phyloP scores from a whole-genome alignment of 2,329 filamentous ascomycete genomes.

The Chaetomium globosum region DNA sequence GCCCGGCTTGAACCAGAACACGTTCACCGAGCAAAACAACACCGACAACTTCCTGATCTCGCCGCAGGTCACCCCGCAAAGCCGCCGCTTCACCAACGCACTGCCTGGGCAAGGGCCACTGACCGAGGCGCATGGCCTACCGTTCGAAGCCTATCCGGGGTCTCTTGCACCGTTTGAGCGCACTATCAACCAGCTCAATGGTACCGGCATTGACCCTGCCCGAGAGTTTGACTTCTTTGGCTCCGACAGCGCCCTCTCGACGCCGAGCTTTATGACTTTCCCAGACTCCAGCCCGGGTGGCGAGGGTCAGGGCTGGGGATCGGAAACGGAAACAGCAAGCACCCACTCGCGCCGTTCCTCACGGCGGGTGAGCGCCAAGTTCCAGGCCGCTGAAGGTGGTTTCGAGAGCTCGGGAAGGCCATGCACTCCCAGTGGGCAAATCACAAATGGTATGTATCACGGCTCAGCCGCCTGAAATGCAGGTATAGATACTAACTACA shows the following conservation, averaged over 20 bases:
- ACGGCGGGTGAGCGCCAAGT: conserved; percentile 61
- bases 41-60: conserved; percentile 62
- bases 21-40: conserved; percentile 36
- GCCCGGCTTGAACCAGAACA: conserved; percentile 62
- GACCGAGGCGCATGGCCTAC: conserved; percentile 44
- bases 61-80: conserved; percentile 58
- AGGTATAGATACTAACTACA: conserved; percentile 32
- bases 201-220: conserved; percentile 46
- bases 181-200: conserved; percentile 48
- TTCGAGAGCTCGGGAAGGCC: conserved; percentile 54
- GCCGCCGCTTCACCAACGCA: conserved; percentile 55
- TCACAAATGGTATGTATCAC: conserved; percentile 58
- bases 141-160: conserved; percentile 52
- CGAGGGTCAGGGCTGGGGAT: conserved; percentile 52
- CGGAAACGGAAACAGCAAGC: conserved; percentile 52
- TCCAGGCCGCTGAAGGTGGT: conserved; percentile 53
- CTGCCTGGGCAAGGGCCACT: conserved; percentile 45
- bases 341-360: conserved; percentile 46
- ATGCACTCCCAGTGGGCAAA: conserved; percentile 64
- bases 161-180: conserved; percentile 53
- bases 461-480: too few relatives aligned
- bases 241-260: conserved; percentile 51
- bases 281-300: conserved; percentile 49
- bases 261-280: conserved; percentile 55
- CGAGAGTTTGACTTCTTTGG: conserved; percentile 57